Conservation (phyloP, 2,329 filamentous ascomycete genomes). For the Nemania abortiva region DNA sequence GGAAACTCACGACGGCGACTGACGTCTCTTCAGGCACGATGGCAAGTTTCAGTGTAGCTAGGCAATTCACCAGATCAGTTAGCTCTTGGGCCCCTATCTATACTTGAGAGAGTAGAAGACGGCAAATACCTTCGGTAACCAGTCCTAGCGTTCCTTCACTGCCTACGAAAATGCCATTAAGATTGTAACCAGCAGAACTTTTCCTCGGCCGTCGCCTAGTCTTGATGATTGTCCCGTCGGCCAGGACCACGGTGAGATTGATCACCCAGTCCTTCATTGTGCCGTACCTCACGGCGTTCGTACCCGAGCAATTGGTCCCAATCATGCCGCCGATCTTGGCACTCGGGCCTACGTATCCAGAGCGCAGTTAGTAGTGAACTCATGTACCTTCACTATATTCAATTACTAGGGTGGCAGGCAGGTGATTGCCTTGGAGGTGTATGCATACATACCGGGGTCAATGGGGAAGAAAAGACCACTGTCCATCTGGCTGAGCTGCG, state of each 20-base stretch:
- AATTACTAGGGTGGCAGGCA: background rate
- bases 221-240: constrained; percentile 83
- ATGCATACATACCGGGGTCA: constrained; percentile 72
- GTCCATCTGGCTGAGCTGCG: constrained; percentile 73
- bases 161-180: constrained; percentile 83
- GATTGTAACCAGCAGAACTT: constrained; percentile 84
- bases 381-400: constrained; percentile 53
- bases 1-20: constrained; percentile 84
- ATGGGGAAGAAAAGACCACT: constrained; percentile 90
- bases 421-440: background rate
- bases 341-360: constrained; percentile 60
- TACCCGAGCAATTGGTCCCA: constrained; percentile 81
- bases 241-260: constrained; percentile 83
- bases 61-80: constrained; percentile 21
- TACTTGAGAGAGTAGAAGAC: no score
- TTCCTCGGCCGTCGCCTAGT: constrained; percentile 82
- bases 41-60: constrained; percentile 81
- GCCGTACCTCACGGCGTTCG: constrained; percentile 83
- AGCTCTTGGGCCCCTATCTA: background rate
- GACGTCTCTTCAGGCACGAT: constrained; percentile 81
- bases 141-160: constrained; percentile 85
- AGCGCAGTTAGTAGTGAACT: constrained; percentile 43
- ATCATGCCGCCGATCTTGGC: constrained; percentile 88
- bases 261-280: constrained; percentile 93
- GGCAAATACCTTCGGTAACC: constrained; percentile 73